These are phyloP conservation scores for Tricholoma terreum DNA, from an alignment of 768 basidiomycete genomes.

Conservation along the genomic window DNA sequence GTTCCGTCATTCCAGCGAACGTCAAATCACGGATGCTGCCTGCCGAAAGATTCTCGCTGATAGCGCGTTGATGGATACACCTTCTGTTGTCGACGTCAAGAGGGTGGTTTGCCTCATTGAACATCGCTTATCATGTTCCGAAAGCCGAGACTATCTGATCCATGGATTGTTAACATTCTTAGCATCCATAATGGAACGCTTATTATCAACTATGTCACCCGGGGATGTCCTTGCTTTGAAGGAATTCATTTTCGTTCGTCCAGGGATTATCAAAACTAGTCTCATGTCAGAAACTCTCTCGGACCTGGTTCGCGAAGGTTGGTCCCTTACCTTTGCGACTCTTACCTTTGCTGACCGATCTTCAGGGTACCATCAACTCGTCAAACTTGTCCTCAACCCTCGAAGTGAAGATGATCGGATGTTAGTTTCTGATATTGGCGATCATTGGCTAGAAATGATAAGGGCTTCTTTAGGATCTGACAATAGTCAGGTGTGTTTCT, in stretches of 20 bases:
- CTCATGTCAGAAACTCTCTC: conserved; percentile 29
- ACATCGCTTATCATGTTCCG: conserved; percentile 29
- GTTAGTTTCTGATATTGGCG: conserved; percentile 37
- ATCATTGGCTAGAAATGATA: conserved; percentile 37
- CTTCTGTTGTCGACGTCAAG: conserved; percentile 30
- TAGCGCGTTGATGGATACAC: conserved; percentile 22
- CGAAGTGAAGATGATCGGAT: conserved; percentile 33
- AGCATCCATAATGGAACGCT: conserved; percentile 31
- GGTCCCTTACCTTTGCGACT: neutral
- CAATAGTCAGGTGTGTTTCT: neutral
- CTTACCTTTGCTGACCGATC: conserved; percentile 1
- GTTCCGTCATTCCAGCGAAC: conserved; percentile 33
- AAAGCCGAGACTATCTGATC: conserved; percentile 19
- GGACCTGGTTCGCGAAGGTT: conserved; percentile 33
- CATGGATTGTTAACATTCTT: conserved; percentile 37
- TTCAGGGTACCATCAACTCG: conserved; percentile 41
- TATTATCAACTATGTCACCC: conserved; percentile 23
- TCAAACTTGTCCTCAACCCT: conserved; percentile 38
- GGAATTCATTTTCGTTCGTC: conserved; percentile 34
- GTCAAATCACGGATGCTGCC: conserved; percentile 23
- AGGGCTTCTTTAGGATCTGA: neutral
- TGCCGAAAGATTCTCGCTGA: conserved; percentile 35
- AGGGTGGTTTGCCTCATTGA: conserved; percentile 35
- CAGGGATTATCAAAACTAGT: conserved; percentile 29
- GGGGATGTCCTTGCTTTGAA: conserved; percentile 37